Conservation (phyloP, 1,139 yeast species). For the Hyphopichia pseudoburtonii region DNA sequence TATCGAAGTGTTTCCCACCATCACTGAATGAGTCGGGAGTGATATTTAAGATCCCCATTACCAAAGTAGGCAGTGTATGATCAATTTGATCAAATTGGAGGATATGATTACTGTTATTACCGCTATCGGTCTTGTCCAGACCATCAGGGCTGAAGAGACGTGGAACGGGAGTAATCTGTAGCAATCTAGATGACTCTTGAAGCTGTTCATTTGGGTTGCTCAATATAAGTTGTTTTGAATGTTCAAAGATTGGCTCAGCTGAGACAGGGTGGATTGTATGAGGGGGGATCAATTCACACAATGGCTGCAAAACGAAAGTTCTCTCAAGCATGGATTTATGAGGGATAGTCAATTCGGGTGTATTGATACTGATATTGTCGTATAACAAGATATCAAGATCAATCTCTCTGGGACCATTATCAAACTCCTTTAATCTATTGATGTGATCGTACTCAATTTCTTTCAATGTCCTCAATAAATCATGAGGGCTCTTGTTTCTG, state of each 20-base stretch:
- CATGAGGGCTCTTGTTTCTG: slow-evolving; percentile 58
- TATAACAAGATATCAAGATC: slow-evolving; percentile 85
- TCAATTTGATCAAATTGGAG: slow-evolving; percentile 40
- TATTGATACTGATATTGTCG: slow-evolving; percentile 57
- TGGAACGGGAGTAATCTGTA: slow-evolving; percentile 47
- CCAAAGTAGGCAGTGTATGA: slow-evolving; percentile 39
- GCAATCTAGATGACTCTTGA: slow-evolving; percentile 49
- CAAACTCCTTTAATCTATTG: slow-evolving; percentile 71
- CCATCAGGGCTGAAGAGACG: no score
- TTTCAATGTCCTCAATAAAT: slow-evolving; percentile 61
- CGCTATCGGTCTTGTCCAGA: no score
- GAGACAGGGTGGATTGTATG: slow-evolving; percentile 74
- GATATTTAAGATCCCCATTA: slow-evolving; percentile 86
- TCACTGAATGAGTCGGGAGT: slow-evolving; percentile 98
- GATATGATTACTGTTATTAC: slow-evolving; percentile 16
- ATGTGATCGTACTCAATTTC: slow-evolving; percentile 73
- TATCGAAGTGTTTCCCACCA: slow-evolving; percentile 54
- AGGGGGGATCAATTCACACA: slow-evolving; percentile 75
- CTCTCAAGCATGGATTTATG: slow-evolving; percentile 88
- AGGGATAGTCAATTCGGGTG: slow-evolving; percentile 67
- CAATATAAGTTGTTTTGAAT: slow-evolving; percentile 56
- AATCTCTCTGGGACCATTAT: slow-evolving; percentile 88
- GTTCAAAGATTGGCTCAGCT: slow-evolving; percentile 74
- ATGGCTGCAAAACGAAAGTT: slow-evolving; percentile 85
- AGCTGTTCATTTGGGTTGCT: slow-evolving; percentile 30